These are phyloP conservation scores for Starmerella potacharoeniae DNA, from an alignment of 805 yeast genomes.

Conservation along the genomic window DNA sequence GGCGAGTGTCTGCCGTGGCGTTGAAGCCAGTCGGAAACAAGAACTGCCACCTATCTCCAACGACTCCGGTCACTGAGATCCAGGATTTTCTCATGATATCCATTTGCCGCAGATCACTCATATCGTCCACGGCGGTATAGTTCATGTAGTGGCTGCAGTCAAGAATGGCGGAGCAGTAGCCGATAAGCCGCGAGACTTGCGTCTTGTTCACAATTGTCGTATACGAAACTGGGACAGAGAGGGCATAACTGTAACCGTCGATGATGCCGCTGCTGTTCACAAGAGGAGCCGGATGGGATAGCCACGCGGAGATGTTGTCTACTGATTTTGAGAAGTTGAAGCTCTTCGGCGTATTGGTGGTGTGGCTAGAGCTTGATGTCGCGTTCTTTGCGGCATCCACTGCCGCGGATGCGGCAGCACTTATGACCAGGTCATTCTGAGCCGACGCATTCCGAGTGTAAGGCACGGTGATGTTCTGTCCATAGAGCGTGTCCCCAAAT, in stretches of 20 bases:
- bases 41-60: slow-evolving; percentile 3
- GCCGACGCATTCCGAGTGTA: background rate
- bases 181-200: slow-evolving; percentile 11
- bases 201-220: slow-evolving; percentile 1
- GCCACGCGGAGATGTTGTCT: slow-evolving; percentile 6
- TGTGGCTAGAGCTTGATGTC: background rate
- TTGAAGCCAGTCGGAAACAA: slow-evolving; percentile 8
- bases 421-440: background rate
- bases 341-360: background rate
- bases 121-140: background rate
- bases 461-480: background rate
- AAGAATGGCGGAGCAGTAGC: slow-evolving; percentile 18
- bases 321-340: background rate
- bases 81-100: background rate
- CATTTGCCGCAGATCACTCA: background rate
- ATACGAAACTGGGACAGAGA: slow-evolving; percentile 7
- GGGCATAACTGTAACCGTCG: slow-evolving; percentile 11
- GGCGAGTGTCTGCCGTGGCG: background rate
- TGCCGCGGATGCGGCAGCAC: slow-evolving; percentile 6
- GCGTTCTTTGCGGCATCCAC: slow-evolving; percentile 3
- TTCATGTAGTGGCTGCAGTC: slow-evolving; percentile 13
- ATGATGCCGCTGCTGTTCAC: background rate
- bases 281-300: slow-evolving; percentile 12
- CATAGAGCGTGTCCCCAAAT: slow-evolving; percentile 1
- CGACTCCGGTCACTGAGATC: slow-evolving; percentile 4